These are phyloP conservation scores for Pleurotus platypus DNA, from an alignment of 768 basidiomycete genomes.

Conservation along the genomic window DNA sequence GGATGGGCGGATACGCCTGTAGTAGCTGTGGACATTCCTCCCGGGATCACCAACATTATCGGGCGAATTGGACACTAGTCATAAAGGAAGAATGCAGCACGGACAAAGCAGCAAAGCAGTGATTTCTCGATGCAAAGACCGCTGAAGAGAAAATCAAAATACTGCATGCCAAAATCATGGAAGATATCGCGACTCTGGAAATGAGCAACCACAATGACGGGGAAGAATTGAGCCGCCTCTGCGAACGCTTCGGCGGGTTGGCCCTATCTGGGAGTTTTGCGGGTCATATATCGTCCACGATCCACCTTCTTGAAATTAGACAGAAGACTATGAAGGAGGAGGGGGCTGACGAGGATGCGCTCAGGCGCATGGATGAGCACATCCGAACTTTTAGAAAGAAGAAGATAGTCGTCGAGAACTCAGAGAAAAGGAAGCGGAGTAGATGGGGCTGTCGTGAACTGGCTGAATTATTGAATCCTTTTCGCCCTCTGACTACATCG, in stretches of 20 bases:
- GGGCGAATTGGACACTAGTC: constrained; percentile 11
- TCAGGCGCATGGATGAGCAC: background rate
- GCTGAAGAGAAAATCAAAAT: constrained; percentile 4
- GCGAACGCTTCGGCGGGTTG: constrained; percentile 8
- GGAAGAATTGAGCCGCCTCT: constrained; percentile 2
- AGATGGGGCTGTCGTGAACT: background rate
- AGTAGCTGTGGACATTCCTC: constrained; percentile 13
- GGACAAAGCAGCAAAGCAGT: constrained; percentile 13
- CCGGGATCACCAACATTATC: constrained; percentile 13
- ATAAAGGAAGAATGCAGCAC: constrained; percentile 6
- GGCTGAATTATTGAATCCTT: background rate
- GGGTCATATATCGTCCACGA: constrained; percentile 5
- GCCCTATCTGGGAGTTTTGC: constrained; percentile 15
- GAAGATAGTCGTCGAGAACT: constrained; percentile 5
- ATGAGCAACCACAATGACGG: background rate
- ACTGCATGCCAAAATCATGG: background rate
- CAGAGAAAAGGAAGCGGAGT: background rate
- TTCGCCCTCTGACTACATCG: no score
- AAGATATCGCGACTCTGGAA: constrained; percentile 5
- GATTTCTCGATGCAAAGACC: constrained; percentile 12
- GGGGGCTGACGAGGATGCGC: background rate
- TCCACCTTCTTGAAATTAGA: constrained; percentile 9
- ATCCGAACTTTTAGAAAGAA: constrained; percentile 4
- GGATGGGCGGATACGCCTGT: constrained; percentile 6
- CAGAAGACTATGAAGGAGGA: constrained; percentile 4